These are phyloP conservation scores for Exophiala xenobiotica DNA, from an alignment of 2,329 filamentous ascomycete genomes.

Conservation along the genomic window DNA sequence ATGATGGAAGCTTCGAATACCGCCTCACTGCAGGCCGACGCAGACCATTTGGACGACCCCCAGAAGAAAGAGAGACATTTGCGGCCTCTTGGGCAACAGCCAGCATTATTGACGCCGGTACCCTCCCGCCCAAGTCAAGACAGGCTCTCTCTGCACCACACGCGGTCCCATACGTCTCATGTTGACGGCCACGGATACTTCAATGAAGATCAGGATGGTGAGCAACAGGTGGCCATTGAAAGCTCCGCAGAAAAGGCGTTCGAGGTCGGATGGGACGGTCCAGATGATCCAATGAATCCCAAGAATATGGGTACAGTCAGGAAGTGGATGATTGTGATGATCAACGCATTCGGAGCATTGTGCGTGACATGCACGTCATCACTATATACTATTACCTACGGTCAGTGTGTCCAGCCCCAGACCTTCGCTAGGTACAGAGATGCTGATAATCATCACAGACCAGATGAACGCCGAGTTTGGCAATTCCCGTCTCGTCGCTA, in stretches of 20 bases:
- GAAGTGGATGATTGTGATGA: slow-evolving; percentile 77
- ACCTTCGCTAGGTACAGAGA: neutral
- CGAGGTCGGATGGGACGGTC: slow-evolving; percentile 73
- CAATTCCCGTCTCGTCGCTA: slow-evolving; percentile 69
- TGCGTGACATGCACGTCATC: slow-evolving; percentile 88
- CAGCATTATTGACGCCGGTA: slow-evolving; percentile 19
- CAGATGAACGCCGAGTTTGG: slow-evolving; percentile 75
- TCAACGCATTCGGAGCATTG: slow-evolving; percentile 71
- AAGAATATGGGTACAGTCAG: slow-evolving; percentile 63
- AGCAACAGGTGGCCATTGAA: slow-evolving; percentile 13
- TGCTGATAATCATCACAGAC: slow-evolving; percentile 18
- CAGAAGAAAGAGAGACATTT: slow-evolving; percentile 15
- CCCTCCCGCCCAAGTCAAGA: slow-evolving; percentile 15
- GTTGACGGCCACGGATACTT: slow-evolving; percentile 29
- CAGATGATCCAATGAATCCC: slow-evolving; percentile 72
- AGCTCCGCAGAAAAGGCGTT: slow-evolving; percentile 16
- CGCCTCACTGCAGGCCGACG: too few species aligned
- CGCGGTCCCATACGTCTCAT: slow-evolving; percentile 29
- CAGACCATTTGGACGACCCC: too few species aligned
- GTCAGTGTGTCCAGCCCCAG: slow-evolving; percentile 5
- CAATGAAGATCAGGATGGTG: slow-evolving; percentile 7
- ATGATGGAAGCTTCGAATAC: too few species aligned
- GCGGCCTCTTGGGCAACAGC: neutral
- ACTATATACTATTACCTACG: slow-evolving; percentile 83
- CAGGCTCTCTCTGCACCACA: slow-evolving; percentile 14